Evolutionary conservation across 345 rosid species (phyloP).

Genomic region (Melaleuca quinquenervia): DNA sequence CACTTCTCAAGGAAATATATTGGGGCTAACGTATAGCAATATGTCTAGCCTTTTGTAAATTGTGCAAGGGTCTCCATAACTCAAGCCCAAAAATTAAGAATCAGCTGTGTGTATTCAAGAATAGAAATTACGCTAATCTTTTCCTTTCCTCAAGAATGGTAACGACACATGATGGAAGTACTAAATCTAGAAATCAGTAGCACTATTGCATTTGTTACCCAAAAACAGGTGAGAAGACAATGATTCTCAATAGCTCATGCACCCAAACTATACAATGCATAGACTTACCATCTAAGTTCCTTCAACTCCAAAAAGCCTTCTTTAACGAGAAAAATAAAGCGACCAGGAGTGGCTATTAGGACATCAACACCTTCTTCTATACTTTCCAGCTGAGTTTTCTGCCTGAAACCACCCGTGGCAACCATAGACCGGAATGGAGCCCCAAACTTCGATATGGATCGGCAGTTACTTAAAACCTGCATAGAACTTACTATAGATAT

Average conservation of each 20-base stretch:
- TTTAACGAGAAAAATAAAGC: constrained; percentile 66
- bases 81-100: neutral
- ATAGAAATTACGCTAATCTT: neutral
- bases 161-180: neutral
- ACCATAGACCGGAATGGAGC: constrained; percentile 90
- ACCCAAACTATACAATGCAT: neutral
- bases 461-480: constrained; percentile 79
- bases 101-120: neutral
- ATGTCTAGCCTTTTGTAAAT: neutral
- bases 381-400: constrained; percentile 78
- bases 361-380: constrained; percentile 75
- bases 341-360: constrained; percentile 93
- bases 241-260: neutral
- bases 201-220: neutral
- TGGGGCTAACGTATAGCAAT: neutral
- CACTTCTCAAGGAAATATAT: neutral
- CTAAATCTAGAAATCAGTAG: neutral
- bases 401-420: constrained; percentile 84
- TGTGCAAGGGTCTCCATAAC: neutral
- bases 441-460: constrained; percentile 67
- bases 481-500: constrained; percentile 2
- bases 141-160: neutral
- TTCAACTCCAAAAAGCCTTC: constrained; percentile 58
- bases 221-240: neutral
- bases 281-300: constrained; percentile 59